Evolutionary conservation across 257 asterid species (phyloP), one percentile per base, ranked within the genome.

Genomic region (Nicotiana tomentosiformis): DNA sequence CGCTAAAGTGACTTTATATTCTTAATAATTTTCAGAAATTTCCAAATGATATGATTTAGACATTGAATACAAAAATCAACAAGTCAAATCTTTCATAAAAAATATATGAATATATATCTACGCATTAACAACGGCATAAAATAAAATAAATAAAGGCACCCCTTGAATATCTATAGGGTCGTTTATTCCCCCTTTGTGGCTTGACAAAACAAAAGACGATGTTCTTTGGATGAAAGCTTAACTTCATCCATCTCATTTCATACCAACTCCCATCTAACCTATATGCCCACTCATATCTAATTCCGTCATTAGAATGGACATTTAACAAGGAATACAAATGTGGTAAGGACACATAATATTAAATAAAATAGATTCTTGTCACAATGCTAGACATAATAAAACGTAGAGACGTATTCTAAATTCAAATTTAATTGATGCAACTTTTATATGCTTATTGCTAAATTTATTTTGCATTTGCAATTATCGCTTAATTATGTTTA

Each of bases 291-390:
- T 67, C 85, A 46, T 35, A n/a, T 77, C 86, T 85, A 86, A 76
- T 82, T 46, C 86, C 53, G 83, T 88, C 84, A 62, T 82, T 84
- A 87, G 65, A 55, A 58, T 84, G 37, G 80, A 72, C 78, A 66
- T 81, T 77, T 76, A 29, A 26, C 12, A 5, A 70, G 37, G 30
- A n/a, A 78, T 78, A 82, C 87, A 78, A 83, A 64, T 5, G 8
- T 18, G 9, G 65, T 23, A 79, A 78, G 10, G 77, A 82, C 77
- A 10, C 39, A 72, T 12, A 20, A 11, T 74, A 2, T 46, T 72
- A 43, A 69, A 12, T 72, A 43, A 72, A 49, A 14, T 26, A 43
- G 12, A 29, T 70, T 53, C 20, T 70, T 6, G 18, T 70, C 60
- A 43, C 35, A 11, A 20, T 11, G 7, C 43, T 70, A 7, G 62